These are phyloP conservation scores for Sedum album DNA, from an alignment of 164 flowering plant genomes.

Conservation along the genomic window DNA sequence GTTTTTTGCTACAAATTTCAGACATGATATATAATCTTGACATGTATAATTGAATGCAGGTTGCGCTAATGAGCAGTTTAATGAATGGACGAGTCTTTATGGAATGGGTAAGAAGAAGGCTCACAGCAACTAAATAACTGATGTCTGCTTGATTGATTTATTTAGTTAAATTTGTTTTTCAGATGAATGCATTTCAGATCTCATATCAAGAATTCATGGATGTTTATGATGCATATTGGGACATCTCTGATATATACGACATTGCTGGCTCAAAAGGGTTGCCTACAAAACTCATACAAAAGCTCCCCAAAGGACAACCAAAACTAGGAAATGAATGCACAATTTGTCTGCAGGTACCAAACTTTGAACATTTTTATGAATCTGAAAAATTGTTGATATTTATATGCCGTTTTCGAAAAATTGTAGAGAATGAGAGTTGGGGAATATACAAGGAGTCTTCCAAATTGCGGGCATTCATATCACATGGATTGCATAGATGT, in stretches of 20 bases:
- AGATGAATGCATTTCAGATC: slow-evolving; percentile 37
- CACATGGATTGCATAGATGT: slow-evolving; percentile 59
- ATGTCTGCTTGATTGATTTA: too few species aligned
- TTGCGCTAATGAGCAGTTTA: slow-evolving; percentile 14
- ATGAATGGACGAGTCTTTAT: slow-evolving; percentile 45
- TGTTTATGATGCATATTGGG: slow-evolving; percentile 32
- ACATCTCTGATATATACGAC: slow-evolving; percentile 20
- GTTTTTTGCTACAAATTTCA: too few species aligned
- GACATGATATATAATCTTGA: too few species aligned
- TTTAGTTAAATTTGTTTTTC: slow-evolving; percentile 10
- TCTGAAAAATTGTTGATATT: background rate
- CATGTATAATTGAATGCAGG: slow-evolving; percentile 23
- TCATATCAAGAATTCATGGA: slow-evolving; percentile 35
- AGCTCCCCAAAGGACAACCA: slow-evolving; percentile 29
- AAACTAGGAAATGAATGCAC: slow-evolving; percentile 29
- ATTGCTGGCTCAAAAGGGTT: slow-evolving; percentile 32
- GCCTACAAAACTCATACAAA: slow-evolving; percentile 25
- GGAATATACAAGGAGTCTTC: slow-evolving; percentile 42
- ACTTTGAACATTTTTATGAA: background rate
- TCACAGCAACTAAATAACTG: too few species aligned
- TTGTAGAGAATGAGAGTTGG: slow-evolving; percentile 51
- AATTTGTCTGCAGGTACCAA: slow-evolving; percentile 62
- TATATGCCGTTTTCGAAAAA: too few species aligned
- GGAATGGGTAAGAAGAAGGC: slow-evolving; percentile 50
- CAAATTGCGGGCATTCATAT: slow-evolving; percentile 48